Base-by-base conservation (phyloP, 192 early-diverging fungal species). In the Spinellus fusiger region DNA sequence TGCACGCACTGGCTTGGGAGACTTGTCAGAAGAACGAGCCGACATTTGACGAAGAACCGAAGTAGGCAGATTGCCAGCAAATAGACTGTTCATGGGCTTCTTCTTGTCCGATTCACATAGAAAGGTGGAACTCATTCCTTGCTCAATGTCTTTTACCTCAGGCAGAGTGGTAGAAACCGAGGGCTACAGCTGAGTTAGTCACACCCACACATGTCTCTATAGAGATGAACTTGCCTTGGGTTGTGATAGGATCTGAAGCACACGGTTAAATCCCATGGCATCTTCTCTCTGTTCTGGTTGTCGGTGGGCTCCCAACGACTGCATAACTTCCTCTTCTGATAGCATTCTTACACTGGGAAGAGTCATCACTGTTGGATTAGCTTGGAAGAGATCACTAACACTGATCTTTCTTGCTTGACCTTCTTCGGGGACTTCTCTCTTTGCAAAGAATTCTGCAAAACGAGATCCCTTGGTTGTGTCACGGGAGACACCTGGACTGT, bases 21-120 rank as follows among this genome's bases (percentile, higher is more conserved):
- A n/a, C n/a, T n/a, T n/a, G n/a, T 66, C 65, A 3, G 58, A 56
- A 9, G 79, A 73, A 48, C 75, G 77, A 4, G 77, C 71, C 53
- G 79, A n/a, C 70, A 84, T 54, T 38, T 84, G 82, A 15, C 82
- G 77, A 29, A 80, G 73, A 2, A 84, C 82, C 22, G 79, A 81
- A 2, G 82, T 84, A 15, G 82, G 82, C 8, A 84, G 61, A 32
- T 81, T 81, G 8, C 73, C 74, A 23, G 70, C 78, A 67, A 83
- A 75, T 32, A 0, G n/a, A 4, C 31, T 33, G 10, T 44, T 44
- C 40, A 44, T 44, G 1, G 40, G 40, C 40, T 44, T 44, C n/a
- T n/a, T n/a, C n/a, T n/a, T n/a, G n/a, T n/a, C n/a, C n/a, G n/a
- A n/a, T n/a, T n/a, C n/a, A n/a, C n/a, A n/a, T n/a, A n/a, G n/a